Base-by-base conservation (phyloP, 2,329 filamentous ascomycete species). In the Colletotrichum cordylinicola region DNA sequence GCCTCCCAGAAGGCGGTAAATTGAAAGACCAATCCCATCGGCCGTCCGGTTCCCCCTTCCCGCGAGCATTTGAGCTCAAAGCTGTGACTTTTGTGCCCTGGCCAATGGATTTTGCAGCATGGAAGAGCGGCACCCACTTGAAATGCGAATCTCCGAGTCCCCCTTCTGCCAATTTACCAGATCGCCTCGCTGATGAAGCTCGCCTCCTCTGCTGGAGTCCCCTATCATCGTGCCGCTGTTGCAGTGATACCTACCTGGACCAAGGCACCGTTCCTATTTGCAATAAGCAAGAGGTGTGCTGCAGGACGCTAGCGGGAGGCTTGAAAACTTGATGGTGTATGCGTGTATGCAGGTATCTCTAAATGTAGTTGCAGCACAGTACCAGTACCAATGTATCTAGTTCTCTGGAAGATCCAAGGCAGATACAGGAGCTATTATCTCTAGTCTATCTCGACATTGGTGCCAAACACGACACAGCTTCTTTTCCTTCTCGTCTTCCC, bases 81-180 rank as follows among this genome's bases (percentile, higher is more conserved):
- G 64, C 65, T 67, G 24, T 21, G 55, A 21, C 6, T 21, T 61
- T 10, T 21, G n/a, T 52, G n/a, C 10, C 1, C 33, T 24, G 58
- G 15, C 56, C 67, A 55, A 70, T 62, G 12, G 67, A 52, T 70
- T 33, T 52, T 2, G 37, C 33, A 52, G 27, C 56, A 65, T 58
- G 39, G 56, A 37, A 56, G 48, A 29, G 29, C 62, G 64, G 64
- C 73, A 75, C 58, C 70, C 58, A 73, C 58, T 64, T 27, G 29
- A 65, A 29, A 58, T 58, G 48, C 65, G 58, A 68, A 65, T 69
- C 37, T 65, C 58, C 64, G 70, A 56, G 70, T 58, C 29, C 39
- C 67, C 37, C 33, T 72, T 65, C 64, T 68, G 58, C 43, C 64
- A 75, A 74, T 65, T 60, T 68, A 65, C 64, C 70, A 65, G n/a